Evolutionary conservation across 148 eudicot species (phyloP).

Genomic region (Vaccinium macrocarpon): DNA sequence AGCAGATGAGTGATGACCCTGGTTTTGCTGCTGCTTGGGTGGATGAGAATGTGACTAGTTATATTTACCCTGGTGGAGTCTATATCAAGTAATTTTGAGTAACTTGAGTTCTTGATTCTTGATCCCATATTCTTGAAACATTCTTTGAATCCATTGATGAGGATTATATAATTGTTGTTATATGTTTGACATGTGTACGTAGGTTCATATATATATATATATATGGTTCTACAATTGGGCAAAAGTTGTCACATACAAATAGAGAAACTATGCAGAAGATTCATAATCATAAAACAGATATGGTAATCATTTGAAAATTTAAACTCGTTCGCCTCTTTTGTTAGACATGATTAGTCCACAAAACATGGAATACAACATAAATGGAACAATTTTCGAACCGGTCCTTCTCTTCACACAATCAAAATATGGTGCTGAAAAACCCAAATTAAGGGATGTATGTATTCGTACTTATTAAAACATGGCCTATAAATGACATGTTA

Average conservation of each 20-base stretch:
- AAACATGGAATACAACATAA: no score
- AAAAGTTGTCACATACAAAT: not conserved
- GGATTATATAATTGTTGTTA: not conserved
- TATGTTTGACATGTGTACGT: not conserved
- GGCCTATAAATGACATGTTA: not conserved
- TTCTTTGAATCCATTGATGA: not conserved
- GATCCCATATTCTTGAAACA: not conserved
- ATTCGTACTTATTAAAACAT: no score
- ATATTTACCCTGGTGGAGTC: constrained; percentile 65
- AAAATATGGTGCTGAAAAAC: no score
- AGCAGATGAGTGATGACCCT: constrained; percentile 58
- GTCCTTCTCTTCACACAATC: no score
- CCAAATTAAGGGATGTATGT: no score
- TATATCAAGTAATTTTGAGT: constrained; percentile 53
- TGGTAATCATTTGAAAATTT: not conserved
- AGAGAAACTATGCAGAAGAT: not conserved
- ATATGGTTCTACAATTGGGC: not conserved
- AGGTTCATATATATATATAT: not conserved
- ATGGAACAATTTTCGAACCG: no score
- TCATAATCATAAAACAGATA: not conserved
- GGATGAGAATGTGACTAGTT: constrained; percentile 69
- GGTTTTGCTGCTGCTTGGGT: constrained; percentile 77
- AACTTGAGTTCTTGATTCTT: not conserved
- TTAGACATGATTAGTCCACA: not conserved
- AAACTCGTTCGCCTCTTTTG: not conserved